phyloP scores from a whole-genome alignment of 2,329 filamentous ascomycete species.

The Huntiella abstrusa region DNA sequence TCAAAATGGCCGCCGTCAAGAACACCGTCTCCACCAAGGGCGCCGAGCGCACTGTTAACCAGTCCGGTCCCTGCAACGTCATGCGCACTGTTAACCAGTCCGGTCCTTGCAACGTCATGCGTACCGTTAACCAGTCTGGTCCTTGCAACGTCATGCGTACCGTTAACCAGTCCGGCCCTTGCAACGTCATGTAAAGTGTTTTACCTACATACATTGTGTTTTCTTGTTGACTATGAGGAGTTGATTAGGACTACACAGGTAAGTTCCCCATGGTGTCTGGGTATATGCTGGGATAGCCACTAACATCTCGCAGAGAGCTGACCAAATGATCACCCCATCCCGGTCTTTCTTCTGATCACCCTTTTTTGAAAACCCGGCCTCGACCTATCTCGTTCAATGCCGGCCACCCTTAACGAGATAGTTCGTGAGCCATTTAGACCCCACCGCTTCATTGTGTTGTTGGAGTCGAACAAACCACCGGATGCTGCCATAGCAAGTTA shows the following conservation, averaged over 20 bases:
- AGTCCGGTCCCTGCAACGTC: not conserved
- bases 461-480: too few species aligned
- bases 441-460: too few species aligned
- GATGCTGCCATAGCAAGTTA: too few species aligned
- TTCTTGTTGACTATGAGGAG: not conserved
- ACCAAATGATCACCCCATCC: not conserved
- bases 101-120: not conserved
- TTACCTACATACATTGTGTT: not conserved
- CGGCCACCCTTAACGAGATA: too few species aligned
- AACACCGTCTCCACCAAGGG: constrained; percentile 2
- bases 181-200: constrained; percentile 5
- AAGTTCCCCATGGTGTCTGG: not conserved
- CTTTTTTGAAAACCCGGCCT: not conserved
- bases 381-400: too few species aligned
- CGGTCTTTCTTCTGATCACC: constrained; percentile 1
- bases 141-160: not conserved
- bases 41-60: not conserved
- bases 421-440: too few species aligned
- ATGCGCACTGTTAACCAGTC: too few species aligned
- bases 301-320: constrained; percentile 1
- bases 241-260: not conserved
- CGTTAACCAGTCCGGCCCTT: not conserved
- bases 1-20: constrained; percentile 10
- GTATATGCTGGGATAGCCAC: not conserved
- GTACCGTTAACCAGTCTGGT: accelerated